These are phyloP conservation scores for Raffaelea ambrosiae DNA, from an alignment of 2,329 filamentous ascomycete species.

Conservation along the genomic window DNA sequence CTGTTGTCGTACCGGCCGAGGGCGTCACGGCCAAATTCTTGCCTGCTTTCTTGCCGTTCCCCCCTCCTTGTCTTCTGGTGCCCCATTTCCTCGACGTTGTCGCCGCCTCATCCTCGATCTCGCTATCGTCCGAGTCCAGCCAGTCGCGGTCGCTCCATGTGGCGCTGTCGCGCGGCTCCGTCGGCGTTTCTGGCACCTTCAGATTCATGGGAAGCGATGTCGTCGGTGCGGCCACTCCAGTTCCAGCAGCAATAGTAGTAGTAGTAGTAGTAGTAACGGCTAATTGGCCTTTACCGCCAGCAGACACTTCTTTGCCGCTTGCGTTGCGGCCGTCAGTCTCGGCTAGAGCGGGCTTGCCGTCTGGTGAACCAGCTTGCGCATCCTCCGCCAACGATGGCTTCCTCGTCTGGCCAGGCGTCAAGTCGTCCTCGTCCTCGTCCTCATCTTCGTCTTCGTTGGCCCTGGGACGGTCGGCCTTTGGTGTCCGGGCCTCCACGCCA, in stretches of 20 bases:
- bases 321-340: too few species aligned
- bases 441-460: constrained; percentile 1
- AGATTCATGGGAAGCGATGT: neutral
- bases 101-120: constrained; percentile 14
- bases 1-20: constrained; percentile 5
- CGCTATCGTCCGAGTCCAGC: constrained; percentile 43
- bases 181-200: too few species aligned
- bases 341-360: too few species aligned
- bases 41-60: neutral
- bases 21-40: constrained; percentile 5
- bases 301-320: too few species aligned
- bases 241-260: too few species aligned
- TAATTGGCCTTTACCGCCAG: too few species aligned
- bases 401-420: neutral
- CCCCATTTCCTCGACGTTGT: too few species aligned
- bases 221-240: neutral
- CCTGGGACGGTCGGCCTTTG: constrained; percentile 5
- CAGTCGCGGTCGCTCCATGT: constrained; percentile 62
- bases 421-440: neutral
- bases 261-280: too few species aligned
- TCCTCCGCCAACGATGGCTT: neutral
- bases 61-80: too few species aligned
- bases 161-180: constrained; percentile 36
- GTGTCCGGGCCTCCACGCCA: constrained; percentile 54
- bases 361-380: too few species aligned